These are phyloP conservation scores for Citrus cavaleriei DNA, from an alignment of 345 rosid genomes.

Conservation along the genomic window DNA sequence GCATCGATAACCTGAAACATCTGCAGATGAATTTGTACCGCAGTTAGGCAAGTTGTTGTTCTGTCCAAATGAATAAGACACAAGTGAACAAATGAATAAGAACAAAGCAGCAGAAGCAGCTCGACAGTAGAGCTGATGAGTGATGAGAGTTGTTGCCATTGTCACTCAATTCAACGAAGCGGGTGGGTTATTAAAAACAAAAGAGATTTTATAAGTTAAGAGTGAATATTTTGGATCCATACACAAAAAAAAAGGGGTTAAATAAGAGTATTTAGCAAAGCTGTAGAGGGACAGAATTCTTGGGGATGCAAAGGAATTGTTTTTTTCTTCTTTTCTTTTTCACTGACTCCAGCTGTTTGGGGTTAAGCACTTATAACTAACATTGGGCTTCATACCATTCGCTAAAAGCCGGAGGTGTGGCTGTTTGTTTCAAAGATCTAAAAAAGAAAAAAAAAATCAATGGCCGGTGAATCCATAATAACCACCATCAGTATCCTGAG, in stretches of 20 bases:
- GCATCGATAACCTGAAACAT: conserved; percentile 53
- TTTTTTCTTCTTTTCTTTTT: conserved; percentile 17
- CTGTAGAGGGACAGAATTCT: conserved; percentile 41
- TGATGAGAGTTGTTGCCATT: conserved; percentile 42
- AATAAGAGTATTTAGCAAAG: conserved; percentile 10
- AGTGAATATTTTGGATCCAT: conserved; percentile 58
- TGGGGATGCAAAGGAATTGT: conserved; percentile 34
- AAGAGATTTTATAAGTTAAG: conserved; percentile 9
- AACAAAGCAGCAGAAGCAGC: conserved; percentile 23
- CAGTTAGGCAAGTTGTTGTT: conserved; percentile 40
- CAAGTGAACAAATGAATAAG: conserved; percentile 32
- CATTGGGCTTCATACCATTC: conserved; percentile 27
- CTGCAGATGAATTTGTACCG: conserved; percentile 30
- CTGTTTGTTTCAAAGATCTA: conserved; percentile 18
- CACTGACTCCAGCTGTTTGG: conserved; percentile 24
- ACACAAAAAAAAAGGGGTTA: conserved; percentile 12
- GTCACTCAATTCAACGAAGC: conserved; percentile 18
- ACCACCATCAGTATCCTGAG: not conserved
- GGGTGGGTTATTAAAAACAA: conserved; percentile 8
- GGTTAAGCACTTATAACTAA: conserved; percentile 1
- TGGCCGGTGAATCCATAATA: conserved; percentile 12
- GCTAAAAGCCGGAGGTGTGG: conserved; percentile 15
- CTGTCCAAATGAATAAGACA: conserved; percentile 32
- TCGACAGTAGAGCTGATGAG: conserved; percentile 27
- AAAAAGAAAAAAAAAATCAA: not conserved